Evolutionary conservation across 768 basidiomycete genomes (phyloP), one percentile per base, ranked within the genome.

Genomic region (Clitopilus hobsonii): DNA sequence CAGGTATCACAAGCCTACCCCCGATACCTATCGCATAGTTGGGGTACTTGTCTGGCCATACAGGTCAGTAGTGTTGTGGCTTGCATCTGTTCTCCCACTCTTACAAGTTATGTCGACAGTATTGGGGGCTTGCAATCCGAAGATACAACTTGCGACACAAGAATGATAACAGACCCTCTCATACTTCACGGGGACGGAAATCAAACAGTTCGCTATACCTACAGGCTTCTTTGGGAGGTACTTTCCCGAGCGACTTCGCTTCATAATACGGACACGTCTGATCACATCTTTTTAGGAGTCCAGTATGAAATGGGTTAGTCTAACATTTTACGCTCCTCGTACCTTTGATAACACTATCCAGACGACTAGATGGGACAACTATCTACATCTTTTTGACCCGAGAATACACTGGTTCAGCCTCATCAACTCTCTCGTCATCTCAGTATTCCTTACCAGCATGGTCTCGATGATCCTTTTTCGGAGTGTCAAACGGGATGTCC

Each of bases 321-420:
- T 13, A 49, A 25, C 25, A 16, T 13, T 32, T 1, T 20, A 38
- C 14, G 25, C 1, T 18, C 32, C 20, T 6, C 30, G 36, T 38
- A 48, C 32, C 6, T 38, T 8, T 56, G 24, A 47, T 6, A 58
- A 36, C 4, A n/a, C 54, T 48, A 54, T 36, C 14, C 71, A 93
- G 92, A 95, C 94, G 4, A 91, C 94, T 3, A 80, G 96, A 51
- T 98, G 96, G 95, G 96, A 98, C 67, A 89, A 88, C 63, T 98
- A 98, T 67, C 82, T 98, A 18, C 92, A 94, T 62, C 89, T 96
- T 52, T 91, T 94, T 61, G 93, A 95, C 63, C 93, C 92, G 45
- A 84, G 86, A 51, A 97, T 98, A 55, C 96, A 98, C 70, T 96
- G 94, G 91, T 94, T 98, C 74, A 92, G 89, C 62, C 78, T 98